Base-by-base conservation (phyloP, 176 grass and related monocot species). In the Leersia perrieri region DNA sequence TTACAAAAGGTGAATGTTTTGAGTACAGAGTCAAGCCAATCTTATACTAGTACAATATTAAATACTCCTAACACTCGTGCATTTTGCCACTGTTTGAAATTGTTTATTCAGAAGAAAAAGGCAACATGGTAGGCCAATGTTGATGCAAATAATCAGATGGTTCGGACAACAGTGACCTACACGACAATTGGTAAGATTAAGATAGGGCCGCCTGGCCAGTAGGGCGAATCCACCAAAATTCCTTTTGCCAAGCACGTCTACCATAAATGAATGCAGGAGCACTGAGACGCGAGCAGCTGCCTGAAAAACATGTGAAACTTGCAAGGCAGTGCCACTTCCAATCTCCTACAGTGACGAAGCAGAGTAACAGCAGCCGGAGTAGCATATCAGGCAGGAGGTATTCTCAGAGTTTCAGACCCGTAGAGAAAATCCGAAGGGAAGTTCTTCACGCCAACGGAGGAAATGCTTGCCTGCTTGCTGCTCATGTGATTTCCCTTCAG, bases 311-410 rank as follows among this genome's bases (percentile, higher is more conserved):
- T 51, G 23, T 10, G 18, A 39, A 85, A 51, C 66, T 30, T 79
- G 75, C 76, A 73, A 29, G 76, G 76, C 83, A 27, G 67, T 5
- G 84, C n/a, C 76, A 68, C 70, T 14, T 81, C 84, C 72, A 67
- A 73, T 73, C 60, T 78, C 67, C 34, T 28, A 77, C 84, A 86
- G 69, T 74, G 9, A 36, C 32, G 30, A 75, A 35, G 47, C 66
- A 64, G 60, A 68, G 33, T 5, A 76, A 60, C 47, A 9, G 72
- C 49, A 13, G 47, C 47, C 38, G 13, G 67, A 70, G 12, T 15
- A 26, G 27, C 70, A 1, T 11, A 47, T 47, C 69, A 72, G 25
- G 32, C 42, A 45, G 42, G 39, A 41, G 13, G 42, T 45, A 16
- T 25, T 58, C 53, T 58, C 53, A 79, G 62, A 63, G 36, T 27